Base-by-base conservation (phyloP, 768 basidiomycete genomes). In the Russula brevipes region DNA sequence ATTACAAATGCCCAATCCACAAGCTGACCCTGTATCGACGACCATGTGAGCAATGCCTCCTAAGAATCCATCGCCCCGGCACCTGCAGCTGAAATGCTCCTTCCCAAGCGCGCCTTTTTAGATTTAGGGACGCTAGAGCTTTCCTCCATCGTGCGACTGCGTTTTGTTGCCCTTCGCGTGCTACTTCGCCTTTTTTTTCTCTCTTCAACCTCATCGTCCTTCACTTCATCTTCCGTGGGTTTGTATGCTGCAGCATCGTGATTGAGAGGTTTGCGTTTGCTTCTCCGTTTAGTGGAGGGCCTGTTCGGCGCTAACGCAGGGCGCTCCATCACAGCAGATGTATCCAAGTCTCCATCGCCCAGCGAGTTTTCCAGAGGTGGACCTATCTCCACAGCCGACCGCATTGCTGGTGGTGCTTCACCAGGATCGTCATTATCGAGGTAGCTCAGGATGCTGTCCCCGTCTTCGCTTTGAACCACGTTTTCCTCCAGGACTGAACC, bases 171-270 rank as follows among this genome's bases (percentile, higher is more conserved):
- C 45, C 36, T 68, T n/a, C 58, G 57, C 24, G 60, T 35, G 35
- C 53, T 47, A 31, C 36, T 39, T 36, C 61, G 54, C 52, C 24
- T 63, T 33, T 14, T 30, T 47, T 66, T 54, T 24, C n/a, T 60
- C 17, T 58, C 57, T 38, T 49, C 51, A n/a, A 44, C 59, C 2
- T 66, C 60, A 17, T 66, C 62, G 30, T 41, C 60, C 24, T 63
- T 52, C 24, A 7, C 42, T 1, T 66, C 67, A 4, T 63, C 64
- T 49, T 66, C 56, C 12, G 19, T 16, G 11, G 65, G 67, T 47
- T 68, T 66, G 49, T 68, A 68, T 31, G 67, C 65, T 5, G 56
- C 55, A 19, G 67, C 65, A 46, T 68, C 67, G 14, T 42, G 10
- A n/a, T 63, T 51, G 39, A 66, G 59, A n/a, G 51, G n/a, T 41